phyloP scores from a whole-genome alignment of 345 rosid genomes.

The Populus tremula region DNA sequence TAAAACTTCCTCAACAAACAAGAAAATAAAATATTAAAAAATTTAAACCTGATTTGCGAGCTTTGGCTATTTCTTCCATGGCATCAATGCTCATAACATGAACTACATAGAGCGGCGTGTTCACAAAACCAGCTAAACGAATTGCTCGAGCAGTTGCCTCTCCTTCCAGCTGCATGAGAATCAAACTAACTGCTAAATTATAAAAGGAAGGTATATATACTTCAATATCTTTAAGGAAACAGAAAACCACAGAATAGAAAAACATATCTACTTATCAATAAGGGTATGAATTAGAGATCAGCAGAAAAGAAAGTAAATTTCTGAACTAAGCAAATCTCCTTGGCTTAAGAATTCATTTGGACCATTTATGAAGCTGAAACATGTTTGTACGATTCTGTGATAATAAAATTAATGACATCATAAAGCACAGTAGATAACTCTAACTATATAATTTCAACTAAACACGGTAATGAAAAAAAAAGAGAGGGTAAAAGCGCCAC shows the following conservation, averaged over 20 bases:
- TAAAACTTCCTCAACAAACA: neutral
- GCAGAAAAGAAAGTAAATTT: neutral
- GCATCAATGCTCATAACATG: constrained; percentile 99
- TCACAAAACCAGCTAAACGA: constrained; percentile 81
- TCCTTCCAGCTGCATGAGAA: constrained; percentile 70
- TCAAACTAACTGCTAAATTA: constrained; percentile 14
- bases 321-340: neutral
- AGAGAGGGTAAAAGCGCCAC: neutral
- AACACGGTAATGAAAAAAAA: neutral
- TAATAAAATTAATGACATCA: neutral
- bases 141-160: constrained; percentile 97
- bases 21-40: neutral
- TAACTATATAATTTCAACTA: neutral
- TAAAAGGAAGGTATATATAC: neutral
- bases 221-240: neutral
- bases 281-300: neutral
- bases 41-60: constrained; percentile 74
- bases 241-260: neutral
- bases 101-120: constrained; percentile 92
- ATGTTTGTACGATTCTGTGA: neutral
- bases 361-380: neutral
- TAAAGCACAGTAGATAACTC: neutral
- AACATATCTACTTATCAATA: neutral
- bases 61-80: constrained; percentile 94
- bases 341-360: neutral